Evolutionary conservation across 768 basidiomycete genomes (phyloP).

Genomic region (Collybia sordida): DNA sequence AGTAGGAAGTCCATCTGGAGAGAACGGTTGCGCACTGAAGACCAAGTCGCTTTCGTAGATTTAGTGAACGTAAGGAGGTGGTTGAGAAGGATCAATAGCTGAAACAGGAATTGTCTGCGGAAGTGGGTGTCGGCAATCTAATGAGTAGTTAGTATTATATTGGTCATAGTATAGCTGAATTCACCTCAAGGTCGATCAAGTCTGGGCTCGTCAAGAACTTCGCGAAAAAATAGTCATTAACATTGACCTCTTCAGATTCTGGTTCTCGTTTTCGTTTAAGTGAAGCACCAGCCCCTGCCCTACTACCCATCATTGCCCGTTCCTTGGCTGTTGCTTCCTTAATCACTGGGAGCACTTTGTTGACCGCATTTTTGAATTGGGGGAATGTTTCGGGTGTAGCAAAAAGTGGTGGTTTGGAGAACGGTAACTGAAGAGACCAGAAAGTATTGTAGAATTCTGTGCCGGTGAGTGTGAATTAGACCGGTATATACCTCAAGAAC

Average conservation of each 20-base stretch:
- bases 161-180: conserved; percentile 13
- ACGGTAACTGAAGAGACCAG: conserved; percentile 86
- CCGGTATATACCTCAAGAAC: neutral
- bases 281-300: conserved; percentile 37
- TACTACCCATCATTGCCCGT: conserved; percentile 82
- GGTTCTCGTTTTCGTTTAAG: conserved; percentile 70
- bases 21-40: conserved; percentile 67
- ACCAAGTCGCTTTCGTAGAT: conserved; percentile 58
- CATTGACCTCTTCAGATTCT: conserved; percentile 51
- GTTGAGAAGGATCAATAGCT: conserved; percentile 74
- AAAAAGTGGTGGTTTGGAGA: conserved; percentile 79
- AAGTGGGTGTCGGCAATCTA: conserved; percentile 90
- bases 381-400: conserved; percentile 52
- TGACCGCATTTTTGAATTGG: conserved; percentile 69
- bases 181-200: conserved; percentile 82
- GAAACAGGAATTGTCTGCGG: conserved; percentile 90
- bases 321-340: conserved; percentile 88
- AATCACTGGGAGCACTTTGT: conserved; percentile 74
- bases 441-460: conserved; percentile 83
- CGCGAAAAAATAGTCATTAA: conserved; percentile 85
- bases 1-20: conserved; percentile 84
- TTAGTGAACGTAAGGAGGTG: conserved; percentile 78
- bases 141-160: conserved; percentile 6
- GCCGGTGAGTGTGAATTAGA: conserved; percentile 1
- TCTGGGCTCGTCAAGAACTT: conserved; percentile 91